A percentile compares a stretch with the other conserved stretches of the same genome.
phyloP scores from a whole-genome alignment of 2,329 filamentous ascomycete genomes.

The Pseudocercospora musae region DNA sequence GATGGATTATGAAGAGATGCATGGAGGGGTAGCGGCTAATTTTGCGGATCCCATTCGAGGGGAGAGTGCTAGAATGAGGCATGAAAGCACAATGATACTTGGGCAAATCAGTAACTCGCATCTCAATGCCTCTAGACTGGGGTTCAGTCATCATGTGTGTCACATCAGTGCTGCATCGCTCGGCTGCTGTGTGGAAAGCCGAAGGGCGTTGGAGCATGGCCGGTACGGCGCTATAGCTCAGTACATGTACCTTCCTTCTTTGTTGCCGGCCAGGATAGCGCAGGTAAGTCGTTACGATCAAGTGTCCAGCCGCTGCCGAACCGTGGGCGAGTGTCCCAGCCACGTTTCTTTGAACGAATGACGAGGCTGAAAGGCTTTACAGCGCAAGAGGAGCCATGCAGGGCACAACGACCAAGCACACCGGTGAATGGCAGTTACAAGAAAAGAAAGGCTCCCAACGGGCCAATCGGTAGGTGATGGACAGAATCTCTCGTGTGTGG shows the following conservation, averaged over 20 bases:
- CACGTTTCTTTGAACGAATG: constrained; percentile 1
- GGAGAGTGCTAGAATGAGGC: background rate
- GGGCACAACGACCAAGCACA: background rate
- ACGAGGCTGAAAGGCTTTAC: background rate
- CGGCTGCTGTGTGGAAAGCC: too few relatives aligned
- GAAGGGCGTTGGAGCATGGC: background rate
- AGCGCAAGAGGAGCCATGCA: background rate
- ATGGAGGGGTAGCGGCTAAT: background rate
- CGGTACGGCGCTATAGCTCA: background rate
- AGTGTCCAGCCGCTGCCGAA: background rate
- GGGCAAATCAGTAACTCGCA: background rate
- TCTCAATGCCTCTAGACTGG: too few relatives aligned
- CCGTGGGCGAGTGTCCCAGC: background rate
- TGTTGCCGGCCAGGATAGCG: background rate
- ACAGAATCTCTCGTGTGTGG: background rate
- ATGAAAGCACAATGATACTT: background rate
- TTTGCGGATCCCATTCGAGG: background rate
- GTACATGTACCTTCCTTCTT: background rate
- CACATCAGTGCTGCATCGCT: background rate
- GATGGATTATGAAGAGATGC: background rate
- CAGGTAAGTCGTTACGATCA: background rate
- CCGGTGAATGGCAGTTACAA: background rate
- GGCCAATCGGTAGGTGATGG: background rate
- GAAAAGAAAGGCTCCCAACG: background rate
- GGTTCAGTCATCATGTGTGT: too few relatives aligned